Conservation (phyloP, 2,329 filamentous ascomycete genomes). For the Hypoxylon sp. region DNA sequence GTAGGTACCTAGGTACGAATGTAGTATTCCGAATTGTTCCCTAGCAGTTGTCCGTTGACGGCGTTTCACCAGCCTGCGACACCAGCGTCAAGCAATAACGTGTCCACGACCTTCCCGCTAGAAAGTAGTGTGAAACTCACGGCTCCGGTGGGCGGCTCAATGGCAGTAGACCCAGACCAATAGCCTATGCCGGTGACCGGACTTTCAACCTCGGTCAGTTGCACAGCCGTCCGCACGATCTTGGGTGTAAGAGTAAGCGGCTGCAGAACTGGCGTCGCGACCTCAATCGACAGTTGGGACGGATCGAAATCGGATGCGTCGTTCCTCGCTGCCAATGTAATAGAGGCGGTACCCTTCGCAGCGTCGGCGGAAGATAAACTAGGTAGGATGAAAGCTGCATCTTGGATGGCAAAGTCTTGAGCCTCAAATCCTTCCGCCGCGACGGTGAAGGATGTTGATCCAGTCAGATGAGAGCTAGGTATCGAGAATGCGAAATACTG, state of each 20-base stretch:
- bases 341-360: slow-evolving; percentile 17
- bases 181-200: slow-evolving; percentile 24
- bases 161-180: slow-evolving; percentile 34
- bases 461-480: slow-evolving; percentile 18
- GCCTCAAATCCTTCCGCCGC: slow-evolving; percentile 17
- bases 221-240: slow-evolving; percentile 26
- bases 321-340: slow-evolving; percentile 37
- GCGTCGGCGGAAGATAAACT: slow-evolving; percentile 35
- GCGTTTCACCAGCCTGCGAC: slow-evolving; percentile 45
- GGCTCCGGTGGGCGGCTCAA: slow-evolving; percentile 39
- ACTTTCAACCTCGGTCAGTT: slow-evolving; percentile 24
- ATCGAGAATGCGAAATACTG: slow-evolving; percentile 42
- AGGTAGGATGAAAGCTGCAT: slow-evolving; percentile 39
- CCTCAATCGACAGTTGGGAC: slow-evolving; percentile 24
- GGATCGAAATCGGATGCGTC: slow-evolving; percentile 15
- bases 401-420: slow-evolving; percentile 36
- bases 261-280: slow-evolving; percentile 40
- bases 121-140: slow-evolving; percentile 42
- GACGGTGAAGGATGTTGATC: slow-evolving; percentile 37
- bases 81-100: slow-evolving; percentile 41
- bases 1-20: too few relatives aligned
- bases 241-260: slow-evolving; percentile 44
- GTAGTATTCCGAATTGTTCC: slow-evolving; percentile 15
- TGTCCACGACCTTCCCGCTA: slow-evolving; percentile 38
- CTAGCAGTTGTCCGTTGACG: neutral